phyloP scores from a whole-genome alignment of 495 filamentous ascomycete species.

The Xylaria acuta region DNA sequence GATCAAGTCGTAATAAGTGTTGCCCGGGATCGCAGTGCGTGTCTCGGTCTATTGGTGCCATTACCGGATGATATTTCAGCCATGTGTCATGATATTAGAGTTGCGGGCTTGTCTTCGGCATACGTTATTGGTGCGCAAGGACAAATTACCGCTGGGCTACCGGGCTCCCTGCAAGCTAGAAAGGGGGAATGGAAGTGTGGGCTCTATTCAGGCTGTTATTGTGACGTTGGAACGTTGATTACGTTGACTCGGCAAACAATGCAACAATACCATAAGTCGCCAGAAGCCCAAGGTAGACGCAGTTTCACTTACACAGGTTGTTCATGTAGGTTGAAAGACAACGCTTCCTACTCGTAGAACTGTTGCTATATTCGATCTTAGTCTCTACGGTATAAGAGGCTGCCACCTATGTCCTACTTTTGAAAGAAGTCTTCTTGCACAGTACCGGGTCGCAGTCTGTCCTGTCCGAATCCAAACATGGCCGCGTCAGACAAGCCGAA shows the following conservation, averaged over 20 bases:
- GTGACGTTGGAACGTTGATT: background rate
- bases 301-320: too few relatives aligned
- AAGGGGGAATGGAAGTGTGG: background rate
- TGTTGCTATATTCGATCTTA: background rate
- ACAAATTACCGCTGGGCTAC: background rate
- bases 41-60: slow-evolving; percentile 4
- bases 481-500: slow-evolving; percentile 50
- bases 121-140: slow-evolving; percentile 9
- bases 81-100: background rate
- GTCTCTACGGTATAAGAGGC: background rate
- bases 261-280: too few relatives aligned
- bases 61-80: slow-evolving; percentile 3
- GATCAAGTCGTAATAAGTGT: background rate
- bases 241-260: background rate
- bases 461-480: slow-evolving; percentile 1
- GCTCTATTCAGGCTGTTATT: slow-evolving; percentile 20
- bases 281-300: too few relatives aligned
- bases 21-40: slow-evolving; percentile 17
- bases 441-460: background rate
- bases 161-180: slow-evolving; percentile 9
- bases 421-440: background rate
- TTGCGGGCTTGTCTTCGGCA: slow-evolving; percentile 3
- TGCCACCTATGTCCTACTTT: background rate
- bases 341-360: background rate
- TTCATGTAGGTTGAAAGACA: too few relatives aligned